Conservation (phyloP, 2,329 filamentous ascomycete species). For the Cryphonectria nitschkei region DNA sequence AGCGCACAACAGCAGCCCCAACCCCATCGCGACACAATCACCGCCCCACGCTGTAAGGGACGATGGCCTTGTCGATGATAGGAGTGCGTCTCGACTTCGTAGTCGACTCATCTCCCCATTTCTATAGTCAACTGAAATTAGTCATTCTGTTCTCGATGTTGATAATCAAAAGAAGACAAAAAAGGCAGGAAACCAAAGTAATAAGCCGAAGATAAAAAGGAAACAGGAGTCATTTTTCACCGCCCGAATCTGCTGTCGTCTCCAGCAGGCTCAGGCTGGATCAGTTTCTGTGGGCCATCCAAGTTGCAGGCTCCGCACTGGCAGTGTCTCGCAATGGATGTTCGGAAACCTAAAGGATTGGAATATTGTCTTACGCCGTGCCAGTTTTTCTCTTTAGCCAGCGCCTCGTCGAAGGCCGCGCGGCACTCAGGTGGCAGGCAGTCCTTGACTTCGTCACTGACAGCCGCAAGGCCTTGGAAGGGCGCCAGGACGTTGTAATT, state of each 20-base stretch:
- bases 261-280: conserved; percentile 1
- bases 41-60: conserved; percentile 56
- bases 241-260: neutral
- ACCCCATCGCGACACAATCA: conserved; percentile 14
- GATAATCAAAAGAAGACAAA: neutral
- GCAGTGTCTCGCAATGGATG: neutral
- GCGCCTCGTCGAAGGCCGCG: conserved; percentile 70
- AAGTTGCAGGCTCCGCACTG: neutral
- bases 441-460: conserved; percentile 67
- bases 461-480: conserved; percentile 64
- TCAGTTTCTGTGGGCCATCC: neutral
- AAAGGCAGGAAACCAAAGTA: neutral
- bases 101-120: conserved; percentile 72
- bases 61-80: conserved; percentile 66
- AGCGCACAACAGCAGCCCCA: neutral
- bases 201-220: neutral
- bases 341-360: neutral
- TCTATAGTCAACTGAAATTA: conserved; percentile 31
- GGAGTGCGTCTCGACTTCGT: conserved; percentile 57
- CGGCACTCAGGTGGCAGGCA: conserved; percentile 73
- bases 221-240: neutral
- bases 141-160: neutral
- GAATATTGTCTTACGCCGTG: conserved; percentile 47
- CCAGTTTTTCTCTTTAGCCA: conserved; percentile 70
- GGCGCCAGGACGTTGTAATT: conserved; percentile 52